Base-by-base conservation (phyloP, 2,329 filamentous ascomycete genomes). In the Ophiostoma pallidulum region DNA sequence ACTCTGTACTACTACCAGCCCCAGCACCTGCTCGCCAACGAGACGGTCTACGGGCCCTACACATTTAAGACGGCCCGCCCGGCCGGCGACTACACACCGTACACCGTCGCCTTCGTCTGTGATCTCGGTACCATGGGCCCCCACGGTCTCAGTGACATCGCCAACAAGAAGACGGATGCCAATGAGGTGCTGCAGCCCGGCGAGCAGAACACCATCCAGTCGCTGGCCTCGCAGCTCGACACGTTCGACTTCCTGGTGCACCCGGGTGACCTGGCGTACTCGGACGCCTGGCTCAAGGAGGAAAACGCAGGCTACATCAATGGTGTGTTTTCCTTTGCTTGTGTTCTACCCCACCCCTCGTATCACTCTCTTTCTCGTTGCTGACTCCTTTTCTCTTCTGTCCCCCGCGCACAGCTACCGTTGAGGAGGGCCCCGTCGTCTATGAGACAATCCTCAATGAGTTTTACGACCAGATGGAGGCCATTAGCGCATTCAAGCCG, bases 361-460 rank as follows among this genome's bases (percentile, higher is more conserved):
- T n/a, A n/a, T n/a, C n/a, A n/a, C n/a, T n/a, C n/a, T n/a, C n/a
- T n/a, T n/a, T n/a, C n/a, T n/a, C 24, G 10, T 28, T 28, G 24
- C 24, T 38, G 6, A 22, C 19, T 8, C 8, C 14, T 38, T 24
- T 6, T 16, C 19, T 18, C 8, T 20, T 8, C n/a, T 37, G 19
- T 8, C 10, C 7, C 36, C n/a, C 5, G 33, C n/a, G 5, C 35
- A 4, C 35, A 38, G 36, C 9, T 16, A 44, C 46, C 5, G 14
- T 46, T 4, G 62, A 4, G 66, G 70, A 49, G 66, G 71, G 49
- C 68, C 71, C 49, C 29, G 62, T 64, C 0, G 51, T 74, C n/a
- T 74, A 74, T 56, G 71, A 74, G 58, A 66, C 64, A 8, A 74
- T 73, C 52, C 72, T 69, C 66, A 69, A 73, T 57, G 60, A 72